phyloP scores from a whole-genome alignment of 108 stramenopile species.

The Hondaea fermentalgiana region DNA sequence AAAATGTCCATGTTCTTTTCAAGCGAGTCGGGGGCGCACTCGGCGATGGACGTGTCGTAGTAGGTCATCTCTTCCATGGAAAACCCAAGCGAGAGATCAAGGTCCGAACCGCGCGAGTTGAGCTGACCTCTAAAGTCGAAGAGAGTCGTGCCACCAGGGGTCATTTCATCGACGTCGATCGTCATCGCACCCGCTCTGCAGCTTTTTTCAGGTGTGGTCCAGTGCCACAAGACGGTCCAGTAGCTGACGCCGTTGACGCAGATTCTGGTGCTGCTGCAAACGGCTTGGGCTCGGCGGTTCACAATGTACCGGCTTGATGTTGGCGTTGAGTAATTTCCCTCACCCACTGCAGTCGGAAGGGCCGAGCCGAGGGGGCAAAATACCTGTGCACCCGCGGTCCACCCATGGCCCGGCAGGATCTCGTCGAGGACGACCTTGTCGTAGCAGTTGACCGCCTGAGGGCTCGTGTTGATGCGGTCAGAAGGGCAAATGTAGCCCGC shows the following conservation, averaged over 20 bases:
- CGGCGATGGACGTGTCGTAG: background rate
- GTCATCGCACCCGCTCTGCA: background rate
- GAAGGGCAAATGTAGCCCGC: background rate
- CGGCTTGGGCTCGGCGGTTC: background rate
- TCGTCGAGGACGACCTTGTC: background rate
- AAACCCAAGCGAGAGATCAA: background rate
- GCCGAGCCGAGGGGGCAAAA: background rate
- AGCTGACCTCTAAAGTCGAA: background rate
- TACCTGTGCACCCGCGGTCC: background rate
- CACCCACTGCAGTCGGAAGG: background rate
- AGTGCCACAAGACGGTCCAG: background rate
- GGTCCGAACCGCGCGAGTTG: background rate
- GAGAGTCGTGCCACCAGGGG: background rate
- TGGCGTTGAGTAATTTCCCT: background rate
- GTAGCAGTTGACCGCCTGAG: background rate
- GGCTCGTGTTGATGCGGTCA: background rate
- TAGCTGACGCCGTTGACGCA: background rate
- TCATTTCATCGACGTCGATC: background rate
- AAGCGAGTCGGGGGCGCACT: background rate
- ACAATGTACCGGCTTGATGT: background rate
- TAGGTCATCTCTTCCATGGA: background rate
- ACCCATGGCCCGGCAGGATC: no score
- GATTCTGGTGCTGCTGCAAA: background rate
- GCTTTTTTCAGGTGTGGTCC: background rate
- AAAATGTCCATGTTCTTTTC: background rate